Conservation (phyloP, 805 yeast species). For the Candida insectorum region DNA sequence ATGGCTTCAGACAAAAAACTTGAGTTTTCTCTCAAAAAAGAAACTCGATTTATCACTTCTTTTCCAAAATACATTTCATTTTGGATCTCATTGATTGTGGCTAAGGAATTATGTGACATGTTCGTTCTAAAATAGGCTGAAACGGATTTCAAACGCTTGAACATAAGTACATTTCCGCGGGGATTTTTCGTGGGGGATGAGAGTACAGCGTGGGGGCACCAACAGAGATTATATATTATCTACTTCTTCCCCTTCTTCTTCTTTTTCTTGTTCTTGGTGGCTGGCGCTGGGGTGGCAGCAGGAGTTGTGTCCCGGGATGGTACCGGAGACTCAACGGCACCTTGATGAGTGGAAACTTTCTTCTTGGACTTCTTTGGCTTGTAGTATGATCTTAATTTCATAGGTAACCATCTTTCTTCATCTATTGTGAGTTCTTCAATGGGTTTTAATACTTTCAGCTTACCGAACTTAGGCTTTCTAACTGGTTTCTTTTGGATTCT, state of each 20-base stretch:
- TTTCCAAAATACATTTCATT: constrained; percentile 41
- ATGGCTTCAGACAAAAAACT: constrained; percentile 48
- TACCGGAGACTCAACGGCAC: constrained; percentile 17
- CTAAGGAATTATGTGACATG: constrained; percentile 15
- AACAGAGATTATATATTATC: constrained; percentile 1
- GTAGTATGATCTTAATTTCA: constrained; percentile 80
- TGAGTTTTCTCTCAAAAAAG: constrained; percentile 57
- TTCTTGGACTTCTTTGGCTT: constrained; percentile 70
- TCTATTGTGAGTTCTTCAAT: constrained; percentile 29
- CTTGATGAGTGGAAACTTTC: constrained; percentile 25
- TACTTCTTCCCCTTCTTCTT: constrained; percentile 25
- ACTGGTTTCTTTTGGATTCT: constrained; percentile 25
- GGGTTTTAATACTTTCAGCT: constrained; percentile 25
- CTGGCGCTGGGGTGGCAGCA: constrained; percentile 8
- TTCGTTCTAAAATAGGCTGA: constrained; percentile 5
- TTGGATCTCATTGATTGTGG: constrained; percentile 14
- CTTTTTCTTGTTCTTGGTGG: constrained; percentile 19
- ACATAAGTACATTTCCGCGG: constrained; percentile 3
- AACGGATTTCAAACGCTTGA: constrained; percentile 6
- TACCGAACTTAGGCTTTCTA: constrained; percentile 25
- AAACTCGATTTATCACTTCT: constrained; percentile 58
- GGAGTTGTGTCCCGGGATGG: constrained; percentile 8
- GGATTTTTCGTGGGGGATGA: no score
- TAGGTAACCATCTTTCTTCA: constrained; percentile 85
- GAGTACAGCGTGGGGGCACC: no score